Percentiles rank a stretch among this genome's conserved stretches.
These are phyloP conservation scores for Grammothele lineata DNA, from an alignment of 768 basidiomycete species.

Conservation along the genomic window DNA sequence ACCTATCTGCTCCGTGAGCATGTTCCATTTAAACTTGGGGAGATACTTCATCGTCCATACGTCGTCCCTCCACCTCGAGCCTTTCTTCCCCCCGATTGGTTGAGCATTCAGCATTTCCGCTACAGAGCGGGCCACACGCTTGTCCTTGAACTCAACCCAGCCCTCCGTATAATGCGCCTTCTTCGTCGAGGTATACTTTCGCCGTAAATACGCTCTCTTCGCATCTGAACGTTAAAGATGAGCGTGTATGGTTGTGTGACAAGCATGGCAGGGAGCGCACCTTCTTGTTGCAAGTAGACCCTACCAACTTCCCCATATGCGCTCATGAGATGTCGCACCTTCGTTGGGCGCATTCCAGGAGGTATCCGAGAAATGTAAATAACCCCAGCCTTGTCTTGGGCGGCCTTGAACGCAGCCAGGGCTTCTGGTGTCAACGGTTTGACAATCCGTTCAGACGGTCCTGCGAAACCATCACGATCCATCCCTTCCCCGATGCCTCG, in stretches of 20 bases:
- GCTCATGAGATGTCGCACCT: slow-evolving; percentile 91
- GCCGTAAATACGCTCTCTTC: slow-evolving; percentile 80
- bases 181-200: slow-evolving; percentile 78
- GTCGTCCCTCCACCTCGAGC: slow-evolving; percentile 89
- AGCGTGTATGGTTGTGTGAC: too few relatives aligned
- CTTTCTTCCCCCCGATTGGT: slow-evolving; percentile 91
- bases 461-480: slow-evolving; percentile 56
- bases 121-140: slow-evolving; percentile 82
- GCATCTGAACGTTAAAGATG: slow-evolving; percentile 50
- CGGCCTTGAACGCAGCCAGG: slow-evolving; percentile 67
- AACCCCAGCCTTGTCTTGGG: slow-evolving; percentile 76
- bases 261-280: too few relatives aligned
- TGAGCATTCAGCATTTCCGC: slow-evolving; percentile 97
- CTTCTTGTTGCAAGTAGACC: slow-evolving; percentile 92
- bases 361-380: slow-evolving; percentile 95
- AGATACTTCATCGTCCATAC: slow-evolving; percentile 99
- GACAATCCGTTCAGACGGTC: slow-evolving; percentile 52
- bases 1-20: slow-evolving; percentile 99
- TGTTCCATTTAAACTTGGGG: slow-evolving; percentile 97
- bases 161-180: slow-evolving; percentile 91
- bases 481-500: slow-evolving; percentile 42
- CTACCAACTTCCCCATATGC: slow-evolving; percentile 86
- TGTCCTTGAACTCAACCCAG: slow-evolving; percentile 98
- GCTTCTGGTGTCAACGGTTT: slow-evolving; percentile 75
- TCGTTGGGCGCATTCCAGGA: slow-evolving; percentile 95